Evolutionary conservation across 352 stramenopile species (phyloP), one percentile per base, ranked within the genome.

Genomic region (Thalassiosira ordinaria): DNA sequence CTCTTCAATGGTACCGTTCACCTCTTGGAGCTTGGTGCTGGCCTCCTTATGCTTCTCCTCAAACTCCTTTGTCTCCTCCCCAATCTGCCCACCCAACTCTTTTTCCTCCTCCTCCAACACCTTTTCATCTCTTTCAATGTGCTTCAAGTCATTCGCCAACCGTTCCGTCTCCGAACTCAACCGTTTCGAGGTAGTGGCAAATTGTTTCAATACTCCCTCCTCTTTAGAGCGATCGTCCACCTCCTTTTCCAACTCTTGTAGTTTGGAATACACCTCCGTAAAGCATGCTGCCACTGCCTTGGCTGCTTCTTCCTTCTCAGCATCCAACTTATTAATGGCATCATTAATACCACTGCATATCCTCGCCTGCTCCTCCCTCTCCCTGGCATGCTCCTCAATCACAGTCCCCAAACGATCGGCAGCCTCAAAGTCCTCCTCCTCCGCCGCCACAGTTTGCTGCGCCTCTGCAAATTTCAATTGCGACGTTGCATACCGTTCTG

Each of bases 371-470:
- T 90, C 81, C 14, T 80, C 52, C 49, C 82, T 80, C 63, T 93
- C 88, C 18, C 52, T 53, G 26, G 85, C 62, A 57, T 92, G 82
- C 27, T 62, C 49, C n/a, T 89, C 78, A 56, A 93, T 85, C 0
- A 89, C 76, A 49, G 64, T 52, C 27, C 62, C 75, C 16, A 94
- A 62, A 26, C 75, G 64, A 86, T 91, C 89, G 0, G 89, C 89
- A 22, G 87, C 55, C 67, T 94, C 88, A 77, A 91, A 94, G 65
- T 93, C 88, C 78, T 94, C 89, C 46, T 85, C 57, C 62, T 93
- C 89, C 0, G 80, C 87, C 26, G 89, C 89, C n/a, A 71, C 57
- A 39, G 75, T 78, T 60, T 89, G 82, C 64, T 91, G 86, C 20
- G 60, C 33, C 71, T 92, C 78, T 5, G 82, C 71, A 69, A 88